phyloP scores from a whole-genome alignment of 805 yeast genomes.

The Clavispora carvajalis region DNA sequence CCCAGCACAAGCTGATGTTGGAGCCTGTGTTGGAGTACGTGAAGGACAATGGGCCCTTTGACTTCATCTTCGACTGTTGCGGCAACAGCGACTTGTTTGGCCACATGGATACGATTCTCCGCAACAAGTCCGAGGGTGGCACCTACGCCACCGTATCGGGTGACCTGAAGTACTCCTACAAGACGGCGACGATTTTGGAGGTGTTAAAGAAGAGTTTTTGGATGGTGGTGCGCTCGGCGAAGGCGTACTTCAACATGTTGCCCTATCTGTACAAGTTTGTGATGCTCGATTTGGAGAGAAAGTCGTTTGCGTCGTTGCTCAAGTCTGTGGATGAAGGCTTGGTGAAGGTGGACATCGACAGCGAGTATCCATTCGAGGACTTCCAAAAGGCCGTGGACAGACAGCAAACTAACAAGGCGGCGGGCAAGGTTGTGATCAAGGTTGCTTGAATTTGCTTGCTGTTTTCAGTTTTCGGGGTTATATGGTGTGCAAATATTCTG shows the following conservation, averaged over 20 bases:
- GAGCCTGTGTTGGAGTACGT: conserved; percentile 31
- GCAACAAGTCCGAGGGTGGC: conserved; percentile 34
- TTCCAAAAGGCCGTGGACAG: conserved; percentile 46
- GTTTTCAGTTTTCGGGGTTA: no score
- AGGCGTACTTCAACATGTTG: conserved; percentile 15
- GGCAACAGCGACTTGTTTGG: conserved; percentile 52
- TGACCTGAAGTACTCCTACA: conserved; percentile 39
- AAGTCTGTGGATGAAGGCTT: conserved; percentile 44
- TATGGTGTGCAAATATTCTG: no score
- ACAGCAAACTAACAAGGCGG: conserved; percentile 43
- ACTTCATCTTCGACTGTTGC: conserved; percentile 58
- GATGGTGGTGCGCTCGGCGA: conserved; percentile 6
- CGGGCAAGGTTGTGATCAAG: conserved; percentile 62
- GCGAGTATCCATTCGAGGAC: conserved; percentile 45
- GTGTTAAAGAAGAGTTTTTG: not conserved
- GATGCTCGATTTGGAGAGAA: conserved; percentile 7
- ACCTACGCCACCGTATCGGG: conserved; percentile 57
- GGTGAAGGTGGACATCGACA: conserved; percentile 47
- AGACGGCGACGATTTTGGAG: not conserved
- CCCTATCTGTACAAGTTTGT: conserved; percentile 23
- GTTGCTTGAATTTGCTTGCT: not conserved
- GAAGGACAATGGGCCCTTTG: conserved; percentile 40
- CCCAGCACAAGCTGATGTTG: conserved; percentile 30
- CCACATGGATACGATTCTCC: conserved; percentile 38
- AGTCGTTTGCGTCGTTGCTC: conserved; percentile 18